Base-by-base conservation (phyloP, 148 eudicot genomes). In the Beta vulgaris region DNA sequence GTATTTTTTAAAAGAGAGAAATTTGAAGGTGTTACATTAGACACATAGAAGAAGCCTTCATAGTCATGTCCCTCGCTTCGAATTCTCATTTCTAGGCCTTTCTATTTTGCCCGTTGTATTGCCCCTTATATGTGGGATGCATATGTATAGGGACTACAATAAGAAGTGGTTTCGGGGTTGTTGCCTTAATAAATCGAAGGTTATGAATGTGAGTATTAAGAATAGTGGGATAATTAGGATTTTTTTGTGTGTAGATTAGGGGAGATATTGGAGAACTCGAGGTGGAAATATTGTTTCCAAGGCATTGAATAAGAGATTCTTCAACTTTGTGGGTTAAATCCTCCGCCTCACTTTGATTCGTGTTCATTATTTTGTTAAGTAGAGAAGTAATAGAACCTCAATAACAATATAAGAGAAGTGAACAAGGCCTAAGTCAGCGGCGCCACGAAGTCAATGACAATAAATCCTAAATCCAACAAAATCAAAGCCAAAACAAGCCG, bases 41-140 rank as follows among this genome's bases (percentile, higher is more conserved):
- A 75, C 7, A 66, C 66, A 23, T 75, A 75, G 26, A 71, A 75
- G 23, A 75, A 26, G n/a, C n/a, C n/a, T n/a, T n/a, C n/a, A n/a
- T n/a, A n/a, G n/a, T n/a, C 78, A 16, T 75, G 78, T 6, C 78
- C 78, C 1, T 72, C 78, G 26, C 78, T 75, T 26, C 72, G 64
- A 31, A 75, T 67, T 7, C 54, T 75, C 72, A 75, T 75, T 18
- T 66, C 54, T 14, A 75, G 10, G 7, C 36, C 19, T 0, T 54
- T 15, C 54, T 55, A 19, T 40, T n/a, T 76, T 16, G 78, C 78
- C 78, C 78, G 55, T 5, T 32, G 26, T 19, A 76, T 42, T 1
- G 72, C 54, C 26, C 53, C 57, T 44, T 76, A 68, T 23, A 76
- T 54, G 58, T 76, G 79, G 43, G 73, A 39, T 32, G 73, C 59